phyloP scores from a whole-genome alignment of 2,329 filamentous ascomycete genomes.

The Neoscytalidium dimidiatum region DNA sequence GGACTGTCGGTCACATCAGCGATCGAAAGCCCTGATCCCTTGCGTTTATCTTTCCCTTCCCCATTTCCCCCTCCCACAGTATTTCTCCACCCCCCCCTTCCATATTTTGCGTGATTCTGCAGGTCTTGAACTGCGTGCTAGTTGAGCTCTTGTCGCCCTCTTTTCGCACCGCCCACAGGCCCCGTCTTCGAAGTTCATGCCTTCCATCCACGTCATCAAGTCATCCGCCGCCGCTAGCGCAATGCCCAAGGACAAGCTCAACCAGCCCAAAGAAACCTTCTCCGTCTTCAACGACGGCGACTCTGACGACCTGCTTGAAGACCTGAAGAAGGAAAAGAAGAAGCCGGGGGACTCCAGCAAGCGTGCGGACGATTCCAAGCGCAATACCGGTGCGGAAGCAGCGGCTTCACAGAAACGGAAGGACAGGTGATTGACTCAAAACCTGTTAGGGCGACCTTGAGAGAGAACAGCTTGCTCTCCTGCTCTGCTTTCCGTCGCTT shows the following conservation, averaged over 20 bases:
- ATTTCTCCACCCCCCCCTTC: neutral
- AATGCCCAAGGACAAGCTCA: slow-evolving; percentile 14
- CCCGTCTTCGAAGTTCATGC: neutral
- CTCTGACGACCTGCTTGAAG: slow-evolving; percentile 11
- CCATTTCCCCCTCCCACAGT: neutral
- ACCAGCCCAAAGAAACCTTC: slow-evolving; percentile 15
- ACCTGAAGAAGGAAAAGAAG: slow-evolving; percentile 12
- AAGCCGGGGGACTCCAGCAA: neutral
- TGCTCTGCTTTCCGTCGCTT: neutral
- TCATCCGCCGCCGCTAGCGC: neutral
- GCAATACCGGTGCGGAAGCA: neutral
- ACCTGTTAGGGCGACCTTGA: neutral
- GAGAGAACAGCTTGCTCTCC: neutral
- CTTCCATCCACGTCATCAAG: slow-evolving; percentile 16
- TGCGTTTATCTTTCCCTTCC: neutral
- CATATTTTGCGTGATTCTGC: neutral
- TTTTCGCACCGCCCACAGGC: neutral
- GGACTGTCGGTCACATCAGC: neutral
- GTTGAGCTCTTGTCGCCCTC: neutral
- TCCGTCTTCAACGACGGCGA: slow-evolving; percentile 17
- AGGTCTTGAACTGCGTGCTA: neutral
- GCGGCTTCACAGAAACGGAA: neutral
- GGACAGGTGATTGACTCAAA: neutral
- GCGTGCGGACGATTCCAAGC: neutral
- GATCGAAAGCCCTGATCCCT: neutral